phyloP scores from a whole-genome alignment of 2,329 filamentous ascomycete genomes.

The Claviceps pusilla region DNA sequence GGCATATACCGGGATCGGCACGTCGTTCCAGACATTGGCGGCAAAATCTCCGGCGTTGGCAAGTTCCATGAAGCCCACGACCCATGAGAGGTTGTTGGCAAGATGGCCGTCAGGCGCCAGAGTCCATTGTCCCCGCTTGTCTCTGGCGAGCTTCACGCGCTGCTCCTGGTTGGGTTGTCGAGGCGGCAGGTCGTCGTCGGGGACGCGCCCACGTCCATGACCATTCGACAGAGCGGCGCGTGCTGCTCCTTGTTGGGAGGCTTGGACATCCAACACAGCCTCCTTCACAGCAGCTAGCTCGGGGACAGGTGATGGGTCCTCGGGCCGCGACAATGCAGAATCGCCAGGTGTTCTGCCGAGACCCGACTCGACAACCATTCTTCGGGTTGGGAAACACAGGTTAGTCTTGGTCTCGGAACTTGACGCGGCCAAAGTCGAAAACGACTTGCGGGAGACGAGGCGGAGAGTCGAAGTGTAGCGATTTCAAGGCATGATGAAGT shows the following conservation, averaged over 20 bases:
- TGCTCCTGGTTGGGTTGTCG: slow-evolving; percentile 1
- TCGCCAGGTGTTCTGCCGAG: neutral
- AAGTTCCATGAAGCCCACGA: slow-evolving; percentile 36
- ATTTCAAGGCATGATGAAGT: neutral
- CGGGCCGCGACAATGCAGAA: neutral
- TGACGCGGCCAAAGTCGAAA: neutral
- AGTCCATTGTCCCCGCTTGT: slow-evolving; percentile 1
- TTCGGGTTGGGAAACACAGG: no score
- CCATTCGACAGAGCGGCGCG: neutral
- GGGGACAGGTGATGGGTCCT: slow-evolving; percentile 1
- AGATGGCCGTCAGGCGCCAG: slow-evolving; percentile 10
- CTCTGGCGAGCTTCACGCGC: slow-evolving; percentile 8
- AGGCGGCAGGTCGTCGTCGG: neutral
- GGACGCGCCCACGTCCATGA: neutral
- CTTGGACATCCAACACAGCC: slow-evolving; percentile 1
- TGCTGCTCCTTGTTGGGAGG: neutral
- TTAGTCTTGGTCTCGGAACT: neutral
- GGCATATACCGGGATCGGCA: slow-evolving; percentile 33
- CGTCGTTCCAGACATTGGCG: slow-evolving; percentile 41
- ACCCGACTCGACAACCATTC: neutral
- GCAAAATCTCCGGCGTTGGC: slow-evolving; percentile 42
- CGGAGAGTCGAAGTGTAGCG: neutral
- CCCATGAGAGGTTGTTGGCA: slow-evolving; percentile 16
- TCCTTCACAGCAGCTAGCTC: slow-evolving; percentile 1
- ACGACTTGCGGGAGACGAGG: neutral